Conservation (phyloP, 257 asterid species). For the Asclepias syriaca region DNA sequence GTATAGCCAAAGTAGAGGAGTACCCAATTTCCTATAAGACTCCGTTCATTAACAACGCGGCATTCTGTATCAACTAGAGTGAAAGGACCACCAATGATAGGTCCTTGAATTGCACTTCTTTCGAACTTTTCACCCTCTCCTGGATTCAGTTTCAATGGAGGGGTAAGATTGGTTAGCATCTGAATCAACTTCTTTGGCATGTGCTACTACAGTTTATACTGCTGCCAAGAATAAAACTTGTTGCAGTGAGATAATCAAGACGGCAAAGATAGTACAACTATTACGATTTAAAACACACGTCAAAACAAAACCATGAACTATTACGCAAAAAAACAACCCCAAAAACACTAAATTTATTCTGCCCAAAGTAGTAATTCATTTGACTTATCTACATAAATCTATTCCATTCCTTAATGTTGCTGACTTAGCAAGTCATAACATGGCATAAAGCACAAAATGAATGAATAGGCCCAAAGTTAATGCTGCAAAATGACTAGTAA, state of each 20-base stretch:
- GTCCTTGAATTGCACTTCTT: slow-evolving; percentile 80
- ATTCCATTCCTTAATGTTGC: no score
- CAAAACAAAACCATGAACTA: background rate
- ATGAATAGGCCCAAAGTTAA: background rate
- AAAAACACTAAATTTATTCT: background rate
- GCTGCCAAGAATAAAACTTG: background rate
- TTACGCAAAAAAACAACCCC: background rate
- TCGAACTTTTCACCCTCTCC: slow-evolving; percentile 85
- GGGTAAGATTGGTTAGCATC: background rate
- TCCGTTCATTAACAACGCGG: slow-evolving; percentile 63
- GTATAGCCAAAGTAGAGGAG: slow-evolving; percentile 87
- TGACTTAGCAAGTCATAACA: no score
- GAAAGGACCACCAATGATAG: slow-evolving; percentile 92
- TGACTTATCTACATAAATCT: background rate
- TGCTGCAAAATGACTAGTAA: background rate
- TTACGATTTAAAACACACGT: background rate
- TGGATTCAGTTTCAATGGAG: slow-evolving; percentile 20
- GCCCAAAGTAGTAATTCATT: background rate
- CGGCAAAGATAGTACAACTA: background rate
- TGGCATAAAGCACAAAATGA: background rate
- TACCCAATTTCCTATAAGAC: slow-evolving; percentile 84
- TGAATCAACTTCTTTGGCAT: background rate
- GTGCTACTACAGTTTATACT: background rate
- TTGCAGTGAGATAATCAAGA: background rate
- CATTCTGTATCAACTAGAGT: slow-evolving; percentile 64